phyloP scores from a whole-genome alignment of 306 rosid species.

The Gastrolobium bilobum region DNA sequence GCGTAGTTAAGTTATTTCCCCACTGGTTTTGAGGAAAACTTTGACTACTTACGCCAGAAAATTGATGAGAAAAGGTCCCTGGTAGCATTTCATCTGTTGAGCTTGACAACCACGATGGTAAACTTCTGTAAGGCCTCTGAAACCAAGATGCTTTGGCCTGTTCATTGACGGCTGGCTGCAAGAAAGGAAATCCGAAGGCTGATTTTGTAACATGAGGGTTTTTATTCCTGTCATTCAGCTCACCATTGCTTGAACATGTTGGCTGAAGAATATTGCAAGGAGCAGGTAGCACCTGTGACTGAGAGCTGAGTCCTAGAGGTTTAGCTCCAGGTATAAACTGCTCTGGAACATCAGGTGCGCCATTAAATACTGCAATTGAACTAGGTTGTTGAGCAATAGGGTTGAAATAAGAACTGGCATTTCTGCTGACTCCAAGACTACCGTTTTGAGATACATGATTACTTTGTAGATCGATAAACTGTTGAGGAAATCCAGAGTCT shows the following conservation, averaged over 20 bases:
- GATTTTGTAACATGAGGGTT: constrained; percentile 59
- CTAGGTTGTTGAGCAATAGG: constrained; percentile 57
- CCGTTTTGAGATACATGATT: constrained; percentile 55
- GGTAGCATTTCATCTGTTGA: constrained; percentile 63
- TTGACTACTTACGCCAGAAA: constrained; percentile 50
- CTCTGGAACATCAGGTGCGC: constrained; percentile 54
- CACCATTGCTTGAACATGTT: constrained; percentile 56
- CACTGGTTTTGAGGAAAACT: constrained; percentile 62
- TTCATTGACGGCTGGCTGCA: constrained; percentile 64
- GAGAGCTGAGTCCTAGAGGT: constrained; percentile 62
- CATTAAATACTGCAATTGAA: constrained; percentile 52
- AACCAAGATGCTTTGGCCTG: constrained; percentile 63
- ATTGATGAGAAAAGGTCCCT: constrained; percentile 55
- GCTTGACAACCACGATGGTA: constrained; percentile 72
- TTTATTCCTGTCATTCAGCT: constrained; percentile 58
- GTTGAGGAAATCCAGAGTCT: constrained; percentile 53
- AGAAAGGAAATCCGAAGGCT: constrained; percentile 74
- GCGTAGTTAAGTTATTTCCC: constrained; percentile 57
- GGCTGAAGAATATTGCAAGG: constrained; percentile 51
- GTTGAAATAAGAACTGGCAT: constrained; percentile 52
- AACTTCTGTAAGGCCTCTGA: constrained; percentile 58
- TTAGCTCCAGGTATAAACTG: constrained; percentile 66
- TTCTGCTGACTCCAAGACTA: constrained; percentile 54
- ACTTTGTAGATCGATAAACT: constrained; percentile 54
- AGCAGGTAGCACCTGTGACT: constrained; percentile 50